phyloP scores from a whole-genome alignment of 257 asterid genomes.

The Solanum clarkiae region DNA sequence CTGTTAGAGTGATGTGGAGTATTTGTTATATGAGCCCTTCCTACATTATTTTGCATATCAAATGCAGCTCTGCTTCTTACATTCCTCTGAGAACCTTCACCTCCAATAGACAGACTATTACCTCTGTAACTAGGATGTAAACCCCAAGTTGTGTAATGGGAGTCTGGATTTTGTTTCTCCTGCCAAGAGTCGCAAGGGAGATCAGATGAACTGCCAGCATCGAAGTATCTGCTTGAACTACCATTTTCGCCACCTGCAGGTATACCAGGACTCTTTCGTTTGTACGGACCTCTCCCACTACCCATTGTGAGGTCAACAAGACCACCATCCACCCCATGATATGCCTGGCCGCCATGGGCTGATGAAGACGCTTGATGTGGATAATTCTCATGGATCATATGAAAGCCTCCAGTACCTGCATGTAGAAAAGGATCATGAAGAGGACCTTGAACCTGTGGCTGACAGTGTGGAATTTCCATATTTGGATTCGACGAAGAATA shows the following conservation, averaged over 20 bases:
- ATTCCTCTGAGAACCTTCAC: slow-evolving; percentile 48
- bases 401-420: slow-evolving; percentile 31
- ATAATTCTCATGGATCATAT: slow-evolving; percentile 35
- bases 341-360: slow-evolving; percentile 31
- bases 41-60: slow-evolving; percentile 29
- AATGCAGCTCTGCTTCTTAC: slow-evolving; percentile 56
- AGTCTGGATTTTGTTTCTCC: slow-evolving; percentile 45
- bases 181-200: slow-evolving; percentile 34
- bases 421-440: slow-evolving; percentile 36
- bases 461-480: slow-evolving; percentile 40
- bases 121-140: slow-evolving; percentile 36
- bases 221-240: slow-evolving; percentile 47
- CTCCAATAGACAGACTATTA: slow-evolving; percentile 37
- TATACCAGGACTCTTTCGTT: slow-evolving; percentile 55
- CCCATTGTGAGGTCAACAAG: slow-evolving; percentile 31
- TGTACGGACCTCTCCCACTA: slow-evolving; percentile 47
- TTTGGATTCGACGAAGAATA: slow-evolving; percentile 28
- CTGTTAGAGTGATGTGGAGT: slow-evolving; percentile 24
- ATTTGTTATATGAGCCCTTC: slow-evolving; percentile 30
- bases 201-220: slow-evolving; percentile 66
- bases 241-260: slow-evolving; percentile 50
- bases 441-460: slow-evolving; percentile 33
- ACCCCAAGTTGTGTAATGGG: slow-evolving; percentile 38
- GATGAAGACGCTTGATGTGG: slow-evolving; percentile 48
- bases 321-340: slow-evolving; percentile 36